Conservation (phyloP, 495 filamentous ascomycete species). For the Lasiosphaeria miniovina region DNA sequence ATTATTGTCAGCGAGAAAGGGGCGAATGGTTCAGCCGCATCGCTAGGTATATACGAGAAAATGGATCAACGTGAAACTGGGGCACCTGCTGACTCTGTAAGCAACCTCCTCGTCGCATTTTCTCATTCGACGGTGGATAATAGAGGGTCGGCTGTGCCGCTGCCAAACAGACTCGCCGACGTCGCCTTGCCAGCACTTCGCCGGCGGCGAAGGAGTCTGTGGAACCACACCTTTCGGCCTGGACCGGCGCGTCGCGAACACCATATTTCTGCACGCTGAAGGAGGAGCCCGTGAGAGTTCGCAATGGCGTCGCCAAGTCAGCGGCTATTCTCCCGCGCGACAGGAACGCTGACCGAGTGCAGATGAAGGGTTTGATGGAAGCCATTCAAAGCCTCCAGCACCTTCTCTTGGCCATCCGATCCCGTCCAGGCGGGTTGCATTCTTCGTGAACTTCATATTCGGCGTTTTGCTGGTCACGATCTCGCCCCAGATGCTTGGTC, state of each 20-base stretch:
- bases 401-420: not conserved
- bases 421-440: not conserved
- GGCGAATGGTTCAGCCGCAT: no score
- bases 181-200: not conserved
- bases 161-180: not conserved
- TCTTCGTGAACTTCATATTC: not conserved
- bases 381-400: not conserved
- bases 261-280: no score
- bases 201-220: not conserved
- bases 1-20: no score
- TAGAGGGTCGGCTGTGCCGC: not conserved
- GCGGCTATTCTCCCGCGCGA: no score
- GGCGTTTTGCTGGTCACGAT: not conserved
- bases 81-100: not conserved
- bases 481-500: not conserved
- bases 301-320: no score
- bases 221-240: no score
- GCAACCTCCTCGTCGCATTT: not conserved
- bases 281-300: no score
- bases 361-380: no score
- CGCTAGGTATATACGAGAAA: not conserved
- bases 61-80: not conserved
- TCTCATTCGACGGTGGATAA: not conserved
- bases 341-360: no score
- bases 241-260: no score